These are phyloP conservation scores for Pinus albicaulis DNA, from an alignment of 75 land plant species.

Conservation along the genomic window DNA sequence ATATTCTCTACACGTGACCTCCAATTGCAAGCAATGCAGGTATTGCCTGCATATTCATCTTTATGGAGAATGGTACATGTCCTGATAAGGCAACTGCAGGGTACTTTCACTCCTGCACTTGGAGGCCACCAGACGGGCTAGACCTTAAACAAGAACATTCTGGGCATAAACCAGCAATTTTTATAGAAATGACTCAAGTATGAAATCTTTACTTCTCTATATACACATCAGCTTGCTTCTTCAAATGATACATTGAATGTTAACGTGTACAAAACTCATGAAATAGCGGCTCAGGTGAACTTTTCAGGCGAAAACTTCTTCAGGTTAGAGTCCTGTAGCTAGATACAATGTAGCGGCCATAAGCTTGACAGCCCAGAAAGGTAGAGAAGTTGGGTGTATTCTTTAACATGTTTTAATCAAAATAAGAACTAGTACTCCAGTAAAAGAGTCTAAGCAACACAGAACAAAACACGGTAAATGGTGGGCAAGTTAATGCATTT, in stretches of 20 bases:
- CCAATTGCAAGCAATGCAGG: too few relatives aligned
- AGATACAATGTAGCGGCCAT: background rate
- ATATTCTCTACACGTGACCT: too few relatives aligned
- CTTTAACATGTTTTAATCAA: background rate
- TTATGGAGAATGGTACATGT: too few relatives aligned
- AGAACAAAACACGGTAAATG: too few relatives aligned
- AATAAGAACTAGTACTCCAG: too few relatives aligned
- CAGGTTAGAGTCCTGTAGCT: background rate
- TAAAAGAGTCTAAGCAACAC: too few relatives aligned
- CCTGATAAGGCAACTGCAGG: background rate
- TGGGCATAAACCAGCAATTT: too few relatives aligned
- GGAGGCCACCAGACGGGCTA: background rate
- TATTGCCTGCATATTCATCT: background rate
- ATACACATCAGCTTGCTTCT: background rate
- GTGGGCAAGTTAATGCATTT: too few relatives aligned
- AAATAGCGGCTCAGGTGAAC: background rate
- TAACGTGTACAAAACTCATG: background rate
- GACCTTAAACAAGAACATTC: background rate
- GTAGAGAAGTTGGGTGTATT: background rate
- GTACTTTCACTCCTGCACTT: background rate
- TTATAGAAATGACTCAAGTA: background rate
- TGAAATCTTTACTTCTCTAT: background rate
- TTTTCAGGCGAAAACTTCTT: background rate
- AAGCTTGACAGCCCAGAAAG: background rate
- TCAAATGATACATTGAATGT: background rate